Percentiles rank a stretch among this genome's conserved stretches.
Evolutionary conservation across 768 basidiomycete genomes (phyloP).

Genomic region (Tricholoma sp.): DNA sequence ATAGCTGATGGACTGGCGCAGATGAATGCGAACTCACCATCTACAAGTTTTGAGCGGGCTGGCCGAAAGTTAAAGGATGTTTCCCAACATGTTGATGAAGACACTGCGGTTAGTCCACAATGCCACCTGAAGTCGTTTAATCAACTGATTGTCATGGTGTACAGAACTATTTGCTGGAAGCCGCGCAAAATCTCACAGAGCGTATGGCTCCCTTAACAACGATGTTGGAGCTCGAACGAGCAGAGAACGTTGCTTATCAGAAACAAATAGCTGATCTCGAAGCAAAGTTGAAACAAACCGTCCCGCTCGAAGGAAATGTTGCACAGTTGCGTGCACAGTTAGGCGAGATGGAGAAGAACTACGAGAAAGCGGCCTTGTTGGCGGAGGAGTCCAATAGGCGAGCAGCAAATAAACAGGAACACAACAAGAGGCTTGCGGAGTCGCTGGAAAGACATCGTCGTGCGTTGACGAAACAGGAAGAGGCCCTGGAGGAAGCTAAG

Average conservation of each 20-base stretch:
- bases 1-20: slow-evolving; percentile 2
- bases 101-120: not conserved
- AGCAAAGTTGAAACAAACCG: not conserved
- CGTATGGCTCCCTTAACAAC: not conserved
- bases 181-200: slow-evolving; percentile 2
- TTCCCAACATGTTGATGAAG: not conserved
- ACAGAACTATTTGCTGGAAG: not conserved
- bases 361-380: not conserved
- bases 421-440: not conserved
- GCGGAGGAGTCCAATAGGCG: not conserved
- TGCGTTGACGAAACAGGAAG: not conserved
- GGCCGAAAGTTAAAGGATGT: slow-evolving; percentile 2
- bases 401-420: not conserved
- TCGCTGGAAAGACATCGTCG: not conserved
- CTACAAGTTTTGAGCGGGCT: slow-evolving; percentile 2
- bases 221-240: slow-evolving; percentile 2
- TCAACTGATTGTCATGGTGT: not conserved
- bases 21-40: not conserved
- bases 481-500: not conserved
- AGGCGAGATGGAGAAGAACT: not conserved
- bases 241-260: not conserved
- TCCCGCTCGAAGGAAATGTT: not conserved
- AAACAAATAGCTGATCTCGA: not conserved
- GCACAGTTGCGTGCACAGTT: not conserved
- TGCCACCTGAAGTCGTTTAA: not conserved